Evolutionary conservation across 768 basidiomycete species (phyloP).

Genomic region (Tulasnella sp.): DNA sequence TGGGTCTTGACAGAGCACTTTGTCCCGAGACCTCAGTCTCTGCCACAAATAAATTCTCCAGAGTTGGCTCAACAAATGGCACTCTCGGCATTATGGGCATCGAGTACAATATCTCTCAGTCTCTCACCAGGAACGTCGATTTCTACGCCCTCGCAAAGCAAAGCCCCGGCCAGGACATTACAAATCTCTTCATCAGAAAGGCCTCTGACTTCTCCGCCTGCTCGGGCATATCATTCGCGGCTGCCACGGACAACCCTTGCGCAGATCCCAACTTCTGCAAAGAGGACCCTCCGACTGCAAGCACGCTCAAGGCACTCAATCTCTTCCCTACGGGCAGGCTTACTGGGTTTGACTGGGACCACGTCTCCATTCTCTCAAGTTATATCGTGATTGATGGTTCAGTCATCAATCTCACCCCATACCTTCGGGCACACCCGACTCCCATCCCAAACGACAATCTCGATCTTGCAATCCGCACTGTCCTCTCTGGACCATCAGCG

Average conservation of each 20-base stretch:
- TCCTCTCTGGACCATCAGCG: slow-evolving; percentile 38
- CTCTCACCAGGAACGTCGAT: slow-evolving; percentile 39
- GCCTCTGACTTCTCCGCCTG: slow-evolving; percentile 56
- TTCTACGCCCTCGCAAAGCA: slow-evolving; percentile 43
- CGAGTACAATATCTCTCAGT: slow-evolving; percentile 57
- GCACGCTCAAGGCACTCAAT: slow-evolving; percentile 45
- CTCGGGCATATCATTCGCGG: slow-evolving; percentile 43
- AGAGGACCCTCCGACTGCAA: slow-evolving; percentile 22
- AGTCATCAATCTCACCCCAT: slow-evolving; percentile 86
- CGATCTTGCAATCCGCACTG: slow-evolving; percentile 67
- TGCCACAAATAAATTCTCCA: slow-evolving; percentile 31
- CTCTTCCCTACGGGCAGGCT: slow-evolving; percentile 52
- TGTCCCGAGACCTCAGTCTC: slow-evolving; percentile 50
- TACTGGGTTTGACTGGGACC: slow-evolving; percentile 86
- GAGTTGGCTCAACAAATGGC: slow-evolving; percentile 43
- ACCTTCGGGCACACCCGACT: slow-evolving; percentile 57
- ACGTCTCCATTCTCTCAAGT: slow-evolving; percentile 55
- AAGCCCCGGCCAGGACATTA: slow-evolving; percentile 75
- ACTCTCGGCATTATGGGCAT: slow-evolving; percentile 66
- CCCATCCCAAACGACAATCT: slow-evolving; percentile 61
- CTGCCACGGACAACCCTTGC: slow-evolving; percentile 68
- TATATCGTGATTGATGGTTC: slow-evolving; percentile 87
- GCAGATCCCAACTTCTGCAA: slow-evolving; percentile 16
- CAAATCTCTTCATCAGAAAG: slow-evolving; percentile 66
- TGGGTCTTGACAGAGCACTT: slow-evolving; percentile 84